Percentiles rank a stretch among this genome's conserved stretches.
phyloP scores from a whole-genome alignment of 2,329 filamentous ascomycete species.

The Colletotrichum siamense region DNA sequence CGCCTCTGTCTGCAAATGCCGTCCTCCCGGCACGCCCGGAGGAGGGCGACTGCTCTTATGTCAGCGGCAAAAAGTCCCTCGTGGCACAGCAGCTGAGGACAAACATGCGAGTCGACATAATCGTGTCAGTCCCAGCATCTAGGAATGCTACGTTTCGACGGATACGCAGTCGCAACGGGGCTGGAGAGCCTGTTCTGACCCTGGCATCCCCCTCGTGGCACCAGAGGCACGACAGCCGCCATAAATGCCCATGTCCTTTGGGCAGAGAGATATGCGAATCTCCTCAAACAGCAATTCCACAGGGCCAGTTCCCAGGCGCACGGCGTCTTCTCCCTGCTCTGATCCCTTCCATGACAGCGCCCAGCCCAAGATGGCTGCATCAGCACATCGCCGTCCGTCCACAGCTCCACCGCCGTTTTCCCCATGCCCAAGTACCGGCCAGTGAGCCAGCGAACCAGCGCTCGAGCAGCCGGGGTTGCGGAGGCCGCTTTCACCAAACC shows the following conservation, averaged over 20 bases:
- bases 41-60: not conserved
- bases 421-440: not conserved
- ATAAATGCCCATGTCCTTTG: not conserved
- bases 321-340: not conserved
- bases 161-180: not conserved
- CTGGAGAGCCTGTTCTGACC: not conserved
- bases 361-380: slow-evolving; percentile 1
- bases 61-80: slow-evolving; percentile 4
- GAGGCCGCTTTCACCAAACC: not conserved
- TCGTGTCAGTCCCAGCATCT: not conserved
- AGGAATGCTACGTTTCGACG: not conserved
- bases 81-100: not conserved
- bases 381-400: not conserved
- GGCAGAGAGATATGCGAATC: not conserved
- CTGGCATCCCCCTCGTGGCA: not conserved
- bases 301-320: not conserved
- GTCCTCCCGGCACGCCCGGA: slow-evolving; percentile 4
- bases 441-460: slow-evolving; percentile 1
- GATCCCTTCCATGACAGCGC: slow-evolving; percentile 14
- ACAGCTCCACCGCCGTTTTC: not conserved
- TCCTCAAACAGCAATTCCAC: not conserved
- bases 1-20: not conserved
- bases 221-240: not conserved
- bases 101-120: not conserved
- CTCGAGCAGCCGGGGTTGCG: not conserved